Conservation (phyloP, 2,329 filamentous ascomycete genomes). For the Calonectria montana region DNA sequence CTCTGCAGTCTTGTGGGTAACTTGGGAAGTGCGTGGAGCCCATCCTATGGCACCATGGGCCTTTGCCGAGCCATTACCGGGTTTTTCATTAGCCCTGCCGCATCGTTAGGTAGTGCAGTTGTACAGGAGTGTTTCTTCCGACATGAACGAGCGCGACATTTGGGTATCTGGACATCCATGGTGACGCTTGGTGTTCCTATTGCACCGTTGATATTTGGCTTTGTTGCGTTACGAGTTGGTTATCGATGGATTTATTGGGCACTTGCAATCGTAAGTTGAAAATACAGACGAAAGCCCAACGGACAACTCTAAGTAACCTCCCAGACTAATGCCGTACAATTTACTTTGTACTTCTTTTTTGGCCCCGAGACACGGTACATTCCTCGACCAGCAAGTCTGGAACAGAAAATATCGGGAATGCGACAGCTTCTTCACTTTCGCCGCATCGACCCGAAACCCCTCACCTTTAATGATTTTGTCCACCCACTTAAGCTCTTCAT, state of each 20-base stretch:
- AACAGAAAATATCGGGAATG: neutral
- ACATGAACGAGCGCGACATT: constrained; percentile 23
- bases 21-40: constrained; percentile 61
- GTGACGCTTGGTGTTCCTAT: constrained; percentile 40
- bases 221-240: constrained; percentile 61
- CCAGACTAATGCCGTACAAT: constrained; percentile 28
- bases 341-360: constrained; percentile 25
- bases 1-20: constrained; percentile 60
- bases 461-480: constrained; percentile 19
- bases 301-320: neutral
- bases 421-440: constrained; percentile 1
- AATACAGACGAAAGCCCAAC: neutral
- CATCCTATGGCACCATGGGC: constrained; percentile 60
- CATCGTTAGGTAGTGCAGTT: constrained; percentile 35
- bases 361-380: constrained; percentile 31
- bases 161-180: constrained; percentile 37
- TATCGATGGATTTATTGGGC: constrained; percentile 72
- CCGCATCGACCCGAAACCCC: constrained; percentile 22
- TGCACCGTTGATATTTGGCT: constrained; percentile 52
- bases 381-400: neutral
- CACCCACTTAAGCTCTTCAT: constrained; percentile 13
- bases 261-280: constrained; percentile 59
- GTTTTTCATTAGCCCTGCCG: constrained; percentile 66
- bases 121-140: constrained; percentile 32
- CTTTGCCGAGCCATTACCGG: constrained; percentile 61